Percentiles rank a stretch among this genome's conserved stretches.
These are phyloP conservation scores for Kuraishia cidri DNA, from an alignment of 805 yeast genomes.

Conservation along the genomic window DNA sequence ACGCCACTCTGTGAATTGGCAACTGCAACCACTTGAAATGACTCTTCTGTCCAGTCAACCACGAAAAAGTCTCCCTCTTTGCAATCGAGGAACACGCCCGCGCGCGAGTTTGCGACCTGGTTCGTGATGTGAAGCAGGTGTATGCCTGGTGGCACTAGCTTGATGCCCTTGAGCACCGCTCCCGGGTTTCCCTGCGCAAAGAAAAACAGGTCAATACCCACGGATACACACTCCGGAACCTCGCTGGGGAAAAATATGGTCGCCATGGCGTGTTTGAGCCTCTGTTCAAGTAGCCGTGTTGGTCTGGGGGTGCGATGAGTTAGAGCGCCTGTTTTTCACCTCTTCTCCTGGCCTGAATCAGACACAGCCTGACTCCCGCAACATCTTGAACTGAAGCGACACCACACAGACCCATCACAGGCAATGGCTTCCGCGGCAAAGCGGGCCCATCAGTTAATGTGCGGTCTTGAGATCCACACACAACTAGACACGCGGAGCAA, in stretches of 20 bases:
- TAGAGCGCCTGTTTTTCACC: no score
- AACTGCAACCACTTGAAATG: no score
- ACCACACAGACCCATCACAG: no score
- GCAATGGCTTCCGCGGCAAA: no score
- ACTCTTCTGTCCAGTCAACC: slow-evolving; percentile 7
- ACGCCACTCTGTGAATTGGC: neutral
- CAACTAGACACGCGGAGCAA: slow-evolving; percentile 71
- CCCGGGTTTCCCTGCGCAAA: slow-evolving; percentile 5
- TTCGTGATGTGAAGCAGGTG: slow-evolving; percentile 48
- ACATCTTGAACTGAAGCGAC: no score
- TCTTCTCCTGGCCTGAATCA: no score
- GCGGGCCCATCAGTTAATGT: slow-evolving; percentile 33
- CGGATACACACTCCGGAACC: slow-evolving; percentile 6
- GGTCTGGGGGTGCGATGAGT: no score
- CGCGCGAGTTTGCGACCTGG: slow-evolving; percentile 22
- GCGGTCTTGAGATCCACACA: slow-evolving; percentile 92
- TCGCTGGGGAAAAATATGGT: slow-evolving; percentile 1
- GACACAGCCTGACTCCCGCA: no score
- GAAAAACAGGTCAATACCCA: slow-evolving; percentile 17
- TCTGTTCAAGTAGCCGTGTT: no score
- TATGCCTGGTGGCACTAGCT: slow-evolving; percentile 36
- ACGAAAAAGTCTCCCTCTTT: slow-evolving; percentile 17
- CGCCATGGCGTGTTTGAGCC: neutral
- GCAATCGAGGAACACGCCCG: slow-evolving; percentile 29
- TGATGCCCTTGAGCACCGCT: slow-evolving; percentile 33